Conservation (phyloP, 139 green algal genomes). For the Chlorella sp. region DNA sequence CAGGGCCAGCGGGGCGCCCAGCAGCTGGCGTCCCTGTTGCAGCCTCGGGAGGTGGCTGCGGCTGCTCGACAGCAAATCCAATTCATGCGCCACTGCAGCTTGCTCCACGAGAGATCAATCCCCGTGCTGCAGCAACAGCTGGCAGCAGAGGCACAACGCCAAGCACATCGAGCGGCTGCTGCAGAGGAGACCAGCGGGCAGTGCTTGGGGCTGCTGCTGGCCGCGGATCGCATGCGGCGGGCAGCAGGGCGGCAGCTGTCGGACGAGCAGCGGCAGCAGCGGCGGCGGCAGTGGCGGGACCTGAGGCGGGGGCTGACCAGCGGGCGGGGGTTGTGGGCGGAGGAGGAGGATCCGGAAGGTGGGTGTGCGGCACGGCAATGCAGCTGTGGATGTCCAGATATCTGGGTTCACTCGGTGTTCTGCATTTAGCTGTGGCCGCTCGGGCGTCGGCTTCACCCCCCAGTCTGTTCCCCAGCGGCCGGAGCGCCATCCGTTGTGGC, state of each 20-base stretch:
- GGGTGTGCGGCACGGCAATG: neutral
- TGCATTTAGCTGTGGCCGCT: no score
- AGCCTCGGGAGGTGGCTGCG: neutral
- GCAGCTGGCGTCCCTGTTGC: constrained; percentile 1
- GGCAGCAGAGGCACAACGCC: neutral
- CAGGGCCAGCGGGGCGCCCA: neutral
- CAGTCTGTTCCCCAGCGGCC: neutral
- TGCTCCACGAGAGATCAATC: neutral
- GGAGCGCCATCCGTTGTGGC: neutral
- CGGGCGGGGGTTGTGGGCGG: constrained; percentile 53
- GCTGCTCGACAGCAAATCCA: constrained; percentile 29
- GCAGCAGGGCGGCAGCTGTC: neutral
- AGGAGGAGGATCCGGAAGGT: constrained; percentile 23
- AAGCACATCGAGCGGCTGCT: neutral
- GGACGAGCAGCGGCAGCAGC: constrained; percentile 41
- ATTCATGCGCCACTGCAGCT: constrained; percentile 27
- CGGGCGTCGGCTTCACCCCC: no score
- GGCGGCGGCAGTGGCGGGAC: constrained; percentile 41
- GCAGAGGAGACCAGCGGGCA: constrained; percentile 9
- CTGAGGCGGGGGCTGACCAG: constrained; percentile 42
- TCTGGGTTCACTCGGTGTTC: no score
- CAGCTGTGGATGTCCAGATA: neutral
- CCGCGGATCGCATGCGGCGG: constrained; percentile 2
- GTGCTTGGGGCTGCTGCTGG: neutral
- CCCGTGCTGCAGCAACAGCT: neutral